Conservation (phyloP, 331 rosid species). For the Saraca asoca region DNA sequence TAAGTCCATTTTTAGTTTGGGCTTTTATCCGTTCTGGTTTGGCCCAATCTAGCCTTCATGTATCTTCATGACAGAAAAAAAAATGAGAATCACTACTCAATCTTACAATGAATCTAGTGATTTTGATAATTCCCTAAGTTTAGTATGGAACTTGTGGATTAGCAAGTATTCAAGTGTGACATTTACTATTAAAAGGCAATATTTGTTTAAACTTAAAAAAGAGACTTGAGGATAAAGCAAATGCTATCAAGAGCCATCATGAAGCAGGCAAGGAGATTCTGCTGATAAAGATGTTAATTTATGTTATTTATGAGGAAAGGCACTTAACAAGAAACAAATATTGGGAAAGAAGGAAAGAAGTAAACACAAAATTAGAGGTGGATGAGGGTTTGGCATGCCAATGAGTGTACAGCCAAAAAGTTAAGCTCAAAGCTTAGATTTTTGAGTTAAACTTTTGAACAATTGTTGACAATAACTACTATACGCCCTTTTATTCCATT, state of each 20-base stretch:
- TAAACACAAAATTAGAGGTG: slow-evolving; percentile 24
- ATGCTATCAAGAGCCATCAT: neutral
- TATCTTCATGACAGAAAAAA: too few species aligned
- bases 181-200: too few species aligned
- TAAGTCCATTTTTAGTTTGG: too few species aligned
- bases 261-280: neutral
- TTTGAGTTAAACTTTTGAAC: too few species aligned
- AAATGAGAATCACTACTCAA: neutral
- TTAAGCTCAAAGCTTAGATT: neutral
- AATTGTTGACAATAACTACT: too few species aligned
- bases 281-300: neutral
- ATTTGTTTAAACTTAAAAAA: neutral
- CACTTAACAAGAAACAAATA: too few species aligned
- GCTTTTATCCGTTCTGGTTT: too few species aligned
- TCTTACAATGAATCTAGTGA: neutral
- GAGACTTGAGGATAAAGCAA: neutral
- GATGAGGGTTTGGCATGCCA: slow-evolving; percentile 25
- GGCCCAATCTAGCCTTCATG: too few species aligned
- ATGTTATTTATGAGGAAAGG: slow-evolving; percentile 5
- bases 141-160: neutral
- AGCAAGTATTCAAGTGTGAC: neutral
- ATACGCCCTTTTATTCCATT: too few species aligned
- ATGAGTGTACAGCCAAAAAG: too few species aligned
- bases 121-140: neutral
- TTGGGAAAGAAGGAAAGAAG: neutral